Percentiles rank a stretch among this genome's conserved stretches.
phyloP scores from a whole-genome alignment of 768 basidiomycete species.

The Polyporus arcularius region DNA sequence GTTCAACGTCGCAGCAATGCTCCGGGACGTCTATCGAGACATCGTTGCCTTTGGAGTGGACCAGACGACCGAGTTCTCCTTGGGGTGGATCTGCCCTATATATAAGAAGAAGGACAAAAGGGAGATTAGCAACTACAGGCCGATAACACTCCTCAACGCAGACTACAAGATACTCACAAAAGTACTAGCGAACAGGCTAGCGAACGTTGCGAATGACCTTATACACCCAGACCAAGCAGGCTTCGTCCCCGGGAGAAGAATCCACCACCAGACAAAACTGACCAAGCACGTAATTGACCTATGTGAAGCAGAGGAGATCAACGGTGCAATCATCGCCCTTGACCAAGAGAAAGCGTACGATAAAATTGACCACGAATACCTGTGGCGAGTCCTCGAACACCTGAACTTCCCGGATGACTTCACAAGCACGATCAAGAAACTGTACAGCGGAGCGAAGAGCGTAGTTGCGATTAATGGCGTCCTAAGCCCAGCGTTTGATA shows the following conservation, averaged over 20 bases:
- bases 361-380: constrained; percentile 19
- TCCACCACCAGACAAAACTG: constrained; percentile 36
- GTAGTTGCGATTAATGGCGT: constrained; percentile 35
- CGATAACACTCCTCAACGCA: constrained; percentile 28
- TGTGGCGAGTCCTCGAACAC: constrained; percentile 5
- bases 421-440: constrained; percentile 27
- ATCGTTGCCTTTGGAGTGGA: neutral
- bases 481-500: constrained; percentile 25
- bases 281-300: constrained; percentile 17
- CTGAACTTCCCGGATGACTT: constrained; percentile 7
- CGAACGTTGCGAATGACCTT: constrained; percentile 8
- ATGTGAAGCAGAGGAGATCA: constrained; percentile 5
- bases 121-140: constrained; percentile 16
- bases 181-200: constrained; percentile 22
- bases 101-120: constrained; percentile 40
- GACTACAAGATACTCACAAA: constrained; percentile 37
- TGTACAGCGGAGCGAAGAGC: constrained; percentile 34
- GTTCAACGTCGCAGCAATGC: neutral
- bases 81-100: constrained; percentile 39
- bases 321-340: constrained; percentile 15
- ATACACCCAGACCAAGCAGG: constrained; percentile 40
- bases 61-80: constrained; percentile 20
- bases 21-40: constrained; percentile 4
- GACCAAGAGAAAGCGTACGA: constrained; percentile 25
- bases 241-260: constrained; percentile 36